Evolutionary conservation across 805 yeast genomes (phyloP).

Genomic region (Candida incommunis): DNA sequence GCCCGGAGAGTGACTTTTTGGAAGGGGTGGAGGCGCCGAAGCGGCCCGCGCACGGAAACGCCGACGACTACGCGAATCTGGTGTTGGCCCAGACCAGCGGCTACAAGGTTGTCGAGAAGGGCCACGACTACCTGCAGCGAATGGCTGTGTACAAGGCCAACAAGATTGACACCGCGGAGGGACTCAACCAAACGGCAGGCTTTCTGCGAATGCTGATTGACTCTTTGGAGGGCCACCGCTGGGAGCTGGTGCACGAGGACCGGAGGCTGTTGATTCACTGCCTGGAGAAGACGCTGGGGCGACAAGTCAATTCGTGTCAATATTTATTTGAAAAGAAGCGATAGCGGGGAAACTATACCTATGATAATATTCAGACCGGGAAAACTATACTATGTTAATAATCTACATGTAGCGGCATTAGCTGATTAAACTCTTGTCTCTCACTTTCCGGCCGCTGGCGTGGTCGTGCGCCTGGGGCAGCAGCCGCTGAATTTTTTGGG

Average conservation of each 20-base stretch:
- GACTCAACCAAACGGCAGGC: slow-evolving; percentile 41
- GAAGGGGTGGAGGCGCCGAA: slow-evolving; percentile 3
- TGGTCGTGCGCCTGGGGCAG: too few species aligned
- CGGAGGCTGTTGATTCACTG: slow-evolving; percentile 12
- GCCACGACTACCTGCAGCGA: slow-evolving; percentile 35
- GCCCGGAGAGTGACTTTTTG: slow-evolving; percentile 17
- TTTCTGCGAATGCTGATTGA: slow-evolving; percentile 24
- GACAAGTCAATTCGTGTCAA: slow-evolving; percentile 1
- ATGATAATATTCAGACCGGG: too few species aligned
- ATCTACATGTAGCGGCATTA: too few species aligned
- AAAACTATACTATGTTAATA: too few species aligned
- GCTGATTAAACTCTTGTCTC: too few species aligned
- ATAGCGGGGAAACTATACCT: too few species aligned
- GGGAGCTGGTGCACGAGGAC: slow-evolving; percentile 16
- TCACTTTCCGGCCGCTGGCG: too few species aligned
- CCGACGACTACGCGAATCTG: slow-evolving; percentile 5
- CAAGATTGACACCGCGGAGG: slow-evolving; percentile 24
- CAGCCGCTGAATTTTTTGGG: too few species aligned
- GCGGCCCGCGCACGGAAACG: slow-evolving; percentile 1
- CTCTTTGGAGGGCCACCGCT: slow-evolving; percentile 13
- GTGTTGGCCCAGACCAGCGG: slow-evolving; percentile 6
- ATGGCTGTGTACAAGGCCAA: slow-evolving; percentile 18
- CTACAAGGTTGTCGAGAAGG: slow-evolving; percentile 31
- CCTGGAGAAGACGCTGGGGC: slow-evolving; percentile 11
- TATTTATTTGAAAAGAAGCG: background rate